Evolutionary conservation across 345 rosid species (phyloP), one percentile per base, ranked within the genome.

Genomic region (Gynandropsis gynandra): DNA sequence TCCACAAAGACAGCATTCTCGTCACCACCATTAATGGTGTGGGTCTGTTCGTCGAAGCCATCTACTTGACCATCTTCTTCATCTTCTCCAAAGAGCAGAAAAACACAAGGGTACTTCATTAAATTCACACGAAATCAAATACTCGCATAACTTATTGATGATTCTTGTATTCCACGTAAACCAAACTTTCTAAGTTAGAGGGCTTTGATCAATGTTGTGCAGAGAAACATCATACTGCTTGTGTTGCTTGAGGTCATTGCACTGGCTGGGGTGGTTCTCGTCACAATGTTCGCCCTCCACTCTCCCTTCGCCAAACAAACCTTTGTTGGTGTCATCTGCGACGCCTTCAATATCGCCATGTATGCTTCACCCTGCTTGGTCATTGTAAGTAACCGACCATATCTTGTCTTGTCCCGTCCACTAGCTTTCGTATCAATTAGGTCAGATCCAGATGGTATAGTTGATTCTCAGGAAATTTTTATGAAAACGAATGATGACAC

Each of bases 251-350:
- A 68, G 52, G 3, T 68, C 19, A 5, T 62, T 7, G 17, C 16
- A 2, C 43, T 61, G 4, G 4, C 16, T 0, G 50, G 0, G 0
- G 44, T 68, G 0, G 20, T 62, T 40, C n/a, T 62, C 16, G 17
- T 68, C 11, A 68, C 72, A 0, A 46, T 62, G 1, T 44, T 39
- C 1, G 72, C 64, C 10, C 3, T 75, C 0, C 10, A 56, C 19
- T 52, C n/a, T 10, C 12, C 31, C 0, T 57, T 58, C 4, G 18
- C n/a, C 0, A 59, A 70, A 11, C 68, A 74, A 24, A 49, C 55
- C 1, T 17, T 74, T 8, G 80, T 79, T n/a, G 89, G 95, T 24
- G 46, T 77, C 16, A 61, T 79, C 3, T 70, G 80, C 9, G 82
- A 66, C 16, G 1, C 74, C 4, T 72, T 81, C 63, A 74, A 62